Conservation (phyloP, 768 basidiomycete genomes). For the Kwoniella heveanensis region DNA sequence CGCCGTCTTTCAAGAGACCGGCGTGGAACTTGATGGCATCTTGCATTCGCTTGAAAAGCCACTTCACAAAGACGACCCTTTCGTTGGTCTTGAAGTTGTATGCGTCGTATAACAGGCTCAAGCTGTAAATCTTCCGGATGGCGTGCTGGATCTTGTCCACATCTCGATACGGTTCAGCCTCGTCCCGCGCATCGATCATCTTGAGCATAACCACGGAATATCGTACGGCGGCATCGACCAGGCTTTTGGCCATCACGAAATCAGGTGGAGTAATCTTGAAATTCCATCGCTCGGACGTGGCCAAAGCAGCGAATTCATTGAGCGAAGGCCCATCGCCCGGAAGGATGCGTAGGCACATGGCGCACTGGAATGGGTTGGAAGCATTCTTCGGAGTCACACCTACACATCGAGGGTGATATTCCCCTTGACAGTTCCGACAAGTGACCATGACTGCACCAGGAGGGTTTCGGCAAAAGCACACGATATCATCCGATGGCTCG, state of each 20-base stretch:
- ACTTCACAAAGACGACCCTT: constrained; percentile 35
- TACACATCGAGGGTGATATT: constrained; percentile 53
- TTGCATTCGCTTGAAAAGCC: constrained; percentile 34
- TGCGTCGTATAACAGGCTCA: constrained; percentile 39
- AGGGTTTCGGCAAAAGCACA: constrained; percentile 51
- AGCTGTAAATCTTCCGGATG: constrained; percentile 41
- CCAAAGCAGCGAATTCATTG: constrained; percentile 29
- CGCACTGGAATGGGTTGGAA: constrained; percentile 26
- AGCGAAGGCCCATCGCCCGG: constrained; percentile 35
- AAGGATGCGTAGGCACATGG: constrained; percentile 30
- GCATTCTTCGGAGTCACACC: constrained; percentile 29
- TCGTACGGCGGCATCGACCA: constrained; percentile 32
- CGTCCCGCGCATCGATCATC: constrained; percentile 21
- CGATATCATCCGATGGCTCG: constrained; percentile 23
- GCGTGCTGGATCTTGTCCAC: constrained; percentile 29
- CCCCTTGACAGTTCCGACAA: constrained; percentile 43
- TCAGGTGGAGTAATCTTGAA: constrained; percentile 44
- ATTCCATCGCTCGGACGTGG: constrained; percentile 34
- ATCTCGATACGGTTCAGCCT: constrained; percentile 19
- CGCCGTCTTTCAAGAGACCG: constrained; percentile 4
- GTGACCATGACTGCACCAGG: constrained; percentile 41
- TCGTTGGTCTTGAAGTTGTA: constrained; percentile 21
- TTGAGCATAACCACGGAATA: constrained; percentile 27
- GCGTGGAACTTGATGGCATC: constrained; percentile 27
- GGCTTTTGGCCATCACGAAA: constrained; percentile 21